Evolutionary conservation across 2,329 filamentous ascomycete species (phyloP), one percentile per base, ranked within the genome.

Genomic region (Ascochyta fabae): DNA sequence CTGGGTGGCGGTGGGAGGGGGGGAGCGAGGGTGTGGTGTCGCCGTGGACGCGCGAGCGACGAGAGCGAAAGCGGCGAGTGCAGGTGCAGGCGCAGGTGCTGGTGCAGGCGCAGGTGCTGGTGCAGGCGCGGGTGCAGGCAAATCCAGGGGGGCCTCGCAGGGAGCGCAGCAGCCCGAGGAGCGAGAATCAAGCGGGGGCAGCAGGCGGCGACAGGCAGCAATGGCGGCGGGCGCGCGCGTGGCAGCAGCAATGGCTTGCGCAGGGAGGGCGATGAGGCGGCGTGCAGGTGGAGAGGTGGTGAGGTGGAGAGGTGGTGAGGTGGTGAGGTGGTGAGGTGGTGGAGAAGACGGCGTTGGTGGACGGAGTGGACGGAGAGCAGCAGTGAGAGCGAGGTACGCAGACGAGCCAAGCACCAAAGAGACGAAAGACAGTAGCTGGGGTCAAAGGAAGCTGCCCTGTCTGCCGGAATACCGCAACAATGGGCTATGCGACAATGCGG

Each of bases 131-230:
- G 53, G 52, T 22, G 53, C 54, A 63, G 53, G 66, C 66, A 58
- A 62, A 72, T 73, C 72, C 71, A 74, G 70, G 72, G 70, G 70
- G 69, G 62, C 59, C 62, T 64, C 61, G 60, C 65, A 68, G 66
- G 61, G 66, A 71, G 66, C 59, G 69, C 65, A 58, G 63, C 59
- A 65, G 57, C 53, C 58, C 66, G 60, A 60, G 54, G 42, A 63
- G 50, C 50, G 62, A 61, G 65, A 58, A 59, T 49, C 9, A 35
- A 50, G 54, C 52, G 58, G 49, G 38, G 56, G 39, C 39, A 49
- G 46, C 49, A 27, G 43, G 43, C 36, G 53, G 42, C 43, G 31
- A 53, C 38, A 48, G 52, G 53, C 48, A 44, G 60, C 62, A 60
- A 54, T 52, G 50, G 62, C 62, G 59, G 49, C 58, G 50, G 51